Evolutionary conservation across 2,329 filamentous ascomycete species (phyloP).

Genomic region (Cadophora sp.): DNA sequence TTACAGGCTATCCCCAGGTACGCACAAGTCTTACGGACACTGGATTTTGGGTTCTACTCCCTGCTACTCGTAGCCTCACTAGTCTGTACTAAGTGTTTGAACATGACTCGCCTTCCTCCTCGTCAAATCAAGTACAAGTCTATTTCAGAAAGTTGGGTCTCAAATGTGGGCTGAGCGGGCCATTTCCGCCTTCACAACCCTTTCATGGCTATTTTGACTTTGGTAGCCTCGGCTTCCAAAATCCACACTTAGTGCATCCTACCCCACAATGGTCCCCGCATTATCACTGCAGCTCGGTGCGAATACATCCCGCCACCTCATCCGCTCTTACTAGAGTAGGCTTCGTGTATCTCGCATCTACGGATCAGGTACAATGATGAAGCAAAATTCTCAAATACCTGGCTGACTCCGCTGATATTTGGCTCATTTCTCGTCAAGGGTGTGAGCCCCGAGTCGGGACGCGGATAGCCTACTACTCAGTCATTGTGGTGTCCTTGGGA

Average conservation of each 20-base stretch:
- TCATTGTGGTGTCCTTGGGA: too few species aligned
- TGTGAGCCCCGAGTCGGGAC: neutral
- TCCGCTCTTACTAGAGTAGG: neutral
- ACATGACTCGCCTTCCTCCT: conserved; percentile 6
- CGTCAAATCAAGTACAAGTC: neutral
- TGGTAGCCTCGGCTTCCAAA: conserved; percentile 6
- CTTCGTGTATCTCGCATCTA: neutral
- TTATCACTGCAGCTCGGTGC: too few species aligned
- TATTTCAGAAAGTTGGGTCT: neutral
- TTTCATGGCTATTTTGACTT: neutral
- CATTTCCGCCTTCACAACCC: neutral
- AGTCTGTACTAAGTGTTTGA: neutral
- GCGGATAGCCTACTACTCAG: neutral
- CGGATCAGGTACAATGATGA: neutral
- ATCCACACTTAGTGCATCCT: conserved; percentile 12
- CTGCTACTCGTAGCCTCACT: neutral
- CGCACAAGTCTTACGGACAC: neutral
- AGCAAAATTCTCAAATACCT: neutral
- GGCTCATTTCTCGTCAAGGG: neutral
- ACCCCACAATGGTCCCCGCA: conserved; percentile 15
- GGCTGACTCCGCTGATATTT: neutral
- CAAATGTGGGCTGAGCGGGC: conserved; percentile 1
- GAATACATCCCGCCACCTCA: neutral
- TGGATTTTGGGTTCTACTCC: neutral
- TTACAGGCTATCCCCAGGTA: neutral